Conservation (phyloP, 805 yeast genomes). For the Lipomyces kockii region DNA sequence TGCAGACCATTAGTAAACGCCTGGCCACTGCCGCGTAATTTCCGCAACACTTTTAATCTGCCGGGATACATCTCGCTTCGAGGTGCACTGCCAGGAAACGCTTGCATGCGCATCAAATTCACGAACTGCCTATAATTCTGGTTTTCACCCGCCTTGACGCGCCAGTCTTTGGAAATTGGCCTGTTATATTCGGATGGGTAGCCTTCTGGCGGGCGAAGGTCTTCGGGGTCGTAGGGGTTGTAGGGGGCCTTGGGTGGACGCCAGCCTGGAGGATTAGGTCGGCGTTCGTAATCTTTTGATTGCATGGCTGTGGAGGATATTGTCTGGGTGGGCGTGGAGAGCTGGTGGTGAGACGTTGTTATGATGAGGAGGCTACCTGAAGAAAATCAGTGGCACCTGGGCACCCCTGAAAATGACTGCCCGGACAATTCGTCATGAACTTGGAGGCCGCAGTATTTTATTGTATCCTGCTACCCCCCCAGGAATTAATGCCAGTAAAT, state of each 20-base stretch:
- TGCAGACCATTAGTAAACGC: conserved; percentile 41
- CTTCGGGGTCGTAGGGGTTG: conserved; percentile 82
- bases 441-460: no score
- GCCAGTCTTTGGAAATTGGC: conserved; percentile 31
- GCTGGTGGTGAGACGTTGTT: neutral
- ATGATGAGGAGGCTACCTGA: neutral
- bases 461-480: no score
- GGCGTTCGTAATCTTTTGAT: conserved; percentile 52
- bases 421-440: no score
- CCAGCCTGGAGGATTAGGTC: conserved; percentile 82
- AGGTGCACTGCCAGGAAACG: conserved; percentile 76
- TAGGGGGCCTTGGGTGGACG: conserved; percentile 80
- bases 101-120: conserved; percentile 72
- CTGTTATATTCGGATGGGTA: conserved; percentile 72
- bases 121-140: conserved; percentile 44
- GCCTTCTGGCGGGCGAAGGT: conserved; percentile 77
- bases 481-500: no score
- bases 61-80: conserved; percentile 75
- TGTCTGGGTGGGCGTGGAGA: neutral
- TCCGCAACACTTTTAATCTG: conserved; percentile 68
- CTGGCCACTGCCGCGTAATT: conserved; percentile 68
- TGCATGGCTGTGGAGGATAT: neutral
- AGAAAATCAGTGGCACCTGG: no score
- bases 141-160: conserved; percentile 34
- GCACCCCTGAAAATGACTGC: no score